phyloP scores from a whole-genome alignment of 2,329 filamentous ascomycete genomes.

The Penicillium sp. region DNA sequence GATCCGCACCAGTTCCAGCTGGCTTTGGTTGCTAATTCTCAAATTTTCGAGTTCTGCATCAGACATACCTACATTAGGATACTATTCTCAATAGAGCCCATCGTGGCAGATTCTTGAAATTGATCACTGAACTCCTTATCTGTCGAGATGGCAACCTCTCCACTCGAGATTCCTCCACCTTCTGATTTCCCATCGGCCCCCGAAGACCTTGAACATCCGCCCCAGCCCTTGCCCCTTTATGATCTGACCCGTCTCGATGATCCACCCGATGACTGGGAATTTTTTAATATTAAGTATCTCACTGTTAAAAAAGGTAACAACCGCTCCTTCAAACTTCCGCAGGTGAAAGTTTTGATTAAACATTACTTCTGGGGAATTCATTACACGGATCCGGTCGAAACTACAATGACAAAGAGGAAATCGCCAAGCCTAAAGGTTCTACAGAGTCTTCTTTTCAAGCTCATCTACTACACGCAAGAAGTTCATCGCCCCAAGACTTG shows the following conservation, averaged over 20 bases:
- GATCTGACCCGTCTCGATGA: conserved; percentile 9
- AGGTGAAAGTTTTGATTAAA: conserved; percentile 8
- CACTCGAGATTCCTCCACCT: background rate
- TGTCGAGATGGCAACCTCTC: background rate
- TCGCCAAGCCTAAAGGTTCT: background rate
- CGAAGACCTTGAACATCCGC: conserved; percentile 3
- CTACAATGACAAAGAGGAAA: conserved; percentile 1
- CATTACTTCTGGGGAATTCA: conserved; percentile 32
- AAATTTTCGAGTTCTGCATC: background rate
- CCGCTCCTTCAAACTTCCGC: background rate
- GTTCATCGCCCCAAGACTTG: conserved; percentile 18
- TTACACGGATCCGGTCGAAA: background rate
- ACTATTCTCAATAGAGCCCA: background rate
- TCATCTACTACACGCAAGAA: conserved; percentile 27
- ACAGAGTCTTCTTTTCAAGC: conserved; percentile 20
- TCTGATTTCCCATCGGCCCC: background rate
- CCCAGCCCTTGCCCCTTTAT: background rate
- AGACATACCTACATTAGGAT: background rate
- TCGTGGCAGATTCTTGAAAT: background rate
- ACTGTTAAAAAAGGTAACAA: background rate
- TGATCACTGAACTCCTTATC: background rate
- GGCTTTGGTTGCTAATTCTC: background rate
- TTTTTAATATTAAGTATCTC: background rate
- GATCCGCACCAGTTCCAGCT: background rate
- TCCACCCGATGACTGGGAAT: conserved; percentile 12